A percentile compares a stretch with the other conserved stretches of the same genome.
phyloP scores from a whole-genome alignment of 1,284 basidiomycete genomes.

The Rhodotorula sp. region DNA sequence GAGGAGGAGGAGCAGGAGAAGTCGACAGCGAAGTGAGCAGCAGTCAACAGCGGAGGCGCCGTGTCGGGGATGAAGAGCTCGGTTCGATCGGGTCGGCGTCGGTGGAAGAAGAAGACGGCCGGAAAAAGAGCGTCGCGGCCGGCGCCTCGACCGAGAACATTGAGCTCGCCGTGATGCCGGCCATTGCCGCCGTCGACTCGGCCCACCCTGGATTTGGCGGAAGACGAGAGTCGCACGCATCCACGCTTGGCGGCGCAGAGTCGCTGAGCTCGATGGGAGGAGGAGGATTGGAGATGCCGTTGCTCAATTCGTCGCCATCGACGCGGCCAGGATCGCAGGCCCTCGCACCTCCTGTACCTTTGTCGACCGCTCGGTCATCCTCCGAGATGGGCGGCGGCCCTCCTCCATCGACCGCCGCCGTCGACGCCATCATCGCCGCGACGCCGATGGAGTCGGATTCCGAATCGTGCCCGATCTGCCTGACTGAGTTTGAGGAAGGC shows the following conservation, averaged over 20 bases:
- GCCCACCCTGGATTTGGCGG: neutral
- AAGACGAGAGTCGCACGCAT: neutral
- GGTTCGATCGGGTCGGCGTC: neutral
- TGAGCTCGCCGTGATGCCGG: constrained; percentile 11
- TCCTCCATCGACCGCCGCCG: neutral
- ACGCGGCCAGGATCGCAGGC: too few relatives aligned
- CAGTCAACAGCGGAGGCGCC: neutral
- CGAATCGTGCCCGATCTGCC: constrained; percentile 87
- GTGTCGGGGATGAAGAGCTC: neutral
- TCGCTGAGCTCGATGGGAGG: neutral
- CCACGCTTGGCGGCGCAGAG: constrained; percentile 1
- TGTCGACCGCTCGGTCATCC: too few relatives aligned
- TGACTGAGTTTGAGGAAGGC: constrained; percentile 86
- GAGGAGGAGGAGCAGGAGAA: constrained; percentile 1
- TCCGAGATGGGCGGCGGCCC: neutral
- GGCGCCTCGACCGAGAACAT: constrained; percentile 5
- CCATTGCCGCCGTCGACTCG: neutral
- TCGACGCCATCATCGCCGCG: constrained; percentile 21
- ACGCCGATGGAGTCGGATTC: constrained; percentile 49
- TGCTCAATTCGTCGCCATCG: too few relatives aligned
- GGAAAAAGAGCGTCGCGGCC: constrained; percentile 5
- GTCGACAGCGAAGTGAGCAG: neutral
- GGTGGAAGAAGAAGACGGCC: constrained; percentile 4
- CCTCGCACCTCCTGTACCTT: too few relatives aligned
- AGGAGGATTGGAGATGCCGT: neutral